These are phyloP conservation scores for Candida suzukii DNA, from an alignment of 805 yeast genomes.

Conservation along the genomic window DNA sequence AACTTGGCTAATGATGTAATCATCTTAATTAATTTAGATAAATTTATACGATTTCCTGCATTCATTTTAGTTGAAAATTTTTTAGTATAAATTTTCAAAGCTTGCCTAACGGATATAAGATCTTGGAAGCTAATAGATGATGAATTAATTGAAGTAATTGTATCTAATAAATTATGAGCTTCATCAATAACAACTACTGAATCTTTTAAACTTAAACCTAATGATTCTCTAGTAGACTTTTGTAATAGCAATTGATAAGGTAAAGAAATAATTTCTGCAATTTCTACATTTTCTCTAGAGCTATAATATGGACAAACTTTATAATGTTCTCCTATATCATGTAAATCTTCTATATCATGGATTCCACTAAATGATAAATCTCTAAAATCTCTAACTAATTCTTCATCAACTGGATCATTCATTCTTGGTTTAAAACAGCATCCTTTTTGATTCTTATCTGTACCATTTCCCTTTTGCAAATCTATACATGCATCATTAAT, in stretches of 20 bases:
- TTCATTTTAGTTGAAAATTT: constrained; percentile 62
- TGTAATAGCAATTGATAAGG: constrained; percentile 80
- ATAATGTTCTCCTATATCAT: constrained; percentile 45
- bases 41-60: constrained; percentile 62
- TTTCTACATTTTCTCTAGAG: constrained; percentile 44
- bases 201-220: constrained; percentile 52
- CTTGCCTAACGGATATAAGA: constrained; percentile 34
- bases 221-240: constrained; percentile 46
- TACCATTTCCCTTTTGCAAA: constrained; percentile 35
- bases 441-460: constrained; percentile 18
- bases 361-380: constrained; percentile 50
- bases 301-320: constrained; percentile 81
- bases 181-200: constrained; percentile 81
- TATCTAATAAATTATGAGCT: constrained; percentile 83
- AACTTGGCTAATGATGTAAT: constrained; percentile 45
- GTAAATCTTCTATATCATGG: constrained; percentile 77
- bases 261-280: constrained; percentile 70
- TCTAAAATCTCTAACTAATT: constrained; percentile 34
- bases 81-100: constrained; percentile 46
- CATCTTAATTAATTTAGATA: constrained; percentile 56
- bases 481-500: constrained; percentile 82
- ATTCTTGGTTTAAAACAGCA: constrained; percentile 37
- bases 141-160: constrained; percentile 65
- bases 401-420: constrained; percentile 23
- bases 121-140: constrained; percentile 46